These are phyloP conservation scores for Leishmania lainsoni DNA, from an alignment of 208 protist species.

Conservation along the genomic window DNA sequence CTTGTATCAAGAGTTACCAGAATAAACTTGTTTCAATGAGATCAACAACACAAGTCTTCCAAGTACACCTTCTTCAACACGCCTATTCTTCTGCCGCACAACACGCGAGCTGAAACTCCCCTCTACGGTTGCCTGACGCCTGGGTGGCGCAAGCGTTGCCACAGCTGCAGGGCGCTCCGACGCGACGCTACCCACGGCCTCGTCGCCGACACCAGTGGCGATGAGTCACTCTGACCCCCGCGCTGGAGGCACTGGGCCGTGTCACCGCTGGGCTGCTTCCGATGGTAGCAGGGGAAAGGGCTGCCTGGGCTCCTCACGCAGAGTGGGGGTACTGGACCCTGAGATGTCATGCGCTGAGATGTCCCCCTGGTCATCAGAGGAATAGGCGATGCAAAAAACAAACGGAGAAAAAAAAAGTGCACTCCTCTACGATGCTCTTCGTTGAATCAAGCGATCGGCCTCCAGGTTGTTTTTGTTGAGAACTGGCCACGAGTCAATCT, in stretches of 20 bases:
- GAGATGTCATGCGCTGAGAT: neutral
- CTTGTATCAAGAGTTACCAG: neutral
- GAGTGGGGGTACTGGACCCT: neutral
- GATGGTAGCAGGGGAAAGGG: neutral
- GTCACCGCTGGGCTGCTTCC: neutral
- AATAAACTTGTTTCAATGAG: neutral
- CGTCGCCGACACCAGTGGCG: neutral
- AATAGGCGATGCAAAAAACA: neutral
- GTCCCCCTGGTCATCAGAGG: neutral
- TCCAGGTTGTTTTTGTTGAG: slow-evolving; percentile 86
- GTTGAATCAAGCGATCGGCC: slow-evolving; percentile 74
- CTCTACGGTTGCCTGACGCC: neutral
- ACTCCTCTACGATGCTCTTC: slow-evolving; percentile 15
- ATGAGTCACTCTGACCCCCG: neutral
- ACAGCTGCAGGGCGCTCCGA: neutral
- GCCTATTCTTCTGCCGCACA: too few relatives aligned
- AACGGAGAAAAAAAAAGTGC: neutral
- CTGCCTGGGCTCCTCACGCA: neutral
- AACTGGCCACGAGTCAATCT: slow-evolving; percentile 91
- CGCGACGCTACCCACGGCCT: neutral
- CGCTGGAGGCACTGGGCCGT: neutral
- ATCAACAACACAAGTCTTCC: neutral
- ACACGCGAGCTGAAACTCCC: neutral
- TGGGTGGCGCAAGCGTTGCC: neutral
- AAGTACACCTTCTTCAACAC: too few relatives aligned